A percentile compares a stretch with the other conserved stretches of the same genome.
phyloP scores from a whole-genome alignment of 768 basidiomycete species.

The Tubosaeta sp. region DNA sequence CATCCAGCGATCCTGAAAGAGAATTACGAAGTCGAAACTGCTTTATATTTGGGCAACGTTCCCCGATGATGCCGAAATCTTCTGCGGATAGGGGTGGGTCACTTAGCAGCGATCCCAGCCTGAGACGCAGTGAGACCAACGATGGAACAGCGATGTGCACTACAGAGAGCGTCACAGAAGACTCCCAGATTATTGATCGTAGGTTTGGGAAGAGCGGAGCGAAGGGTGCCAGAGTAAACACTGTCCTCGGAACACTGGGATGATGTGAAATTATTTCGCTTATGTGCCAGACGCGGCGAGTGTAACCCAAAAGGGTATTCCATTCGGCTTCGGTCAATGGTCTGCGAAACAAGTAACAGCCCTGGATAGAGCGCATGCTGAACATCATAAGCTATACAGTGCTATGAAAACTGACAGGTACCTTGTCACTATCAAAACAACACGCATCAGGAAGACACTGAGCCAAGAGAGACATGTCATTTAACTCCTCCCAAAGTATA shows the following conservation, averaged over 20 bases:
- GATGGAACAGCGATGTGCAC: background rate
- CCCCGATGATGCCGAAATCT: background rate
- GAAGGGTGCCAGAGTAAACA: background rate
- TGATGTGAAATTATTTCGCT: too few species aligned
- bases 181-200: background rate
- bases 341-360: background rate
- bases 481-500: background rate
- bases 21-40: too few species aligned
- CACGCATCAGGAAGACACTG: background rate
- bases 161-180: background rate
- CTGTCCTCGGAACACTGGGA: background rate
- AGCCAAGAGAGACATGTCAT: background rate
- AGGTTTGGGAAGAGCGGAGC: background rate
- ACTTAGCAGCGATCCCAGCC: too few species aligned
- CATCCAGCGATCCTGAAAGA: too few species aligned
- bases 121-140: background rate
- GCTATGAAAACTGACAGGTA: too few species aligned
- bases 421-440: too few species aligned
- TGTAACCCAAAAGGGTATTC: background rate
- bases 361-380: background rate
- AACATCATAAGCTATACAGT: background rate
- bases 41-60: background rate
- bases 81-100: background rate
- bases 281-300: background rate
- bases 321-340: background rate